These are phyloP conservation scores for Sordariomycetes sp. DNA, from an alignment of 2,329 filamentous ascomycete species.

Conservation along the genomic window DNA sequence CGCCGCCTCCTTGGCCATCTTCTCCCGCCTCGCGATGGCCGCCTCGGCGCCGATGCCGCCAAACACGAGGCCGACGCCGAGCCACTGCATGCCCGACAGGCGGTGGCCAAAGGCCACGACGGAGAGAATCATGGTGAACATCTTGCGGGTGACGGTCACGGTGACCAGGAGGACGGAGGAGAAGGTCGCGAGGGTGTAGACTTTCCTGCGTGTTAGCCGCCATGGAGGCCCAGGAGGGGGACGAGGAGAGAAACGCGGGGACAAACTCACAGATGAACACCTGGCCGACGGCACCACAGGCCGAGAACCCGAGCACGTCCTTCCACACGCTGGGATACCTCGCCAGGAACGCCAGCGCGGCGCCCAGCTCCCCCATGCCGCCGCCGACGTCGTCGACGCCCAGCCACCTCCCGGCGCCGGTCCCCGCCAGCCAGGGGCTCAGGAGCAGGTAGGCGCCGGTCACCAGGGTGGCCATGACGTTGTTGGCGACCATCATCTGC, in stretches of 20 bases:
- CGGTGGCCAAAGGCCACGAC: conserved; percentile 90
- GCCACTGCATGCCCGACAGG: conserved; percentile 81
- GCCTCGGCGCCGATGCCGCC: conserved; percentile 90
- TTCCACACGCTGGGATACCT: conserved; percentile 72
- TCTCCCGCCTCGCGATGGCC: conserved; percentile 69
- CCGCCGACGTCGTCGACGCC: conserved; percentile 51
- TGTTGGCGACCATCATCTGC: conserved; percentile 99
- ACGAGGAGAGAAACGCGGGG: not conserved
- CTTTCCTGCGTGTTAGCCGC: conserved; percentile 21
- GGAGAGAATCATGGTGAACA: conserved; percentile 97
- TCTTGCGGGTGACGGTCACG: conserved; percentile 94
- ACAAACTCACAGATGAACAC: conserved; percentile 73
- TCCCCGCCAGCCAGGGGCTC: conserved; percentile 69
- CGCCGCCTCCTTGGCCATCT: conserved; percentile 64
- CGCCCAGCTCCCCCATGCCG: conserved; percentile 63
- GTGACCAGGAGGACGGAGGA: conserved; percentile 87
- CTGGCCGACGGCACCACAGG: conserved; percentile 86
- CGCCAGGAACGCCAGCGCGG: conserved; percentile 72
- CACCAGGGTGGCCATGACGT: conserved; percentile 71
- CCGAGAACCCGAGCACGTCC: conserved; percentile 82
- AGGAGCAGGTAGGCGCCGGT: conserved; percentile 68
- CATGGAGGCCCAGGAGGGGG: not conserved
- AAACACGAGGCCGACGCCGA: conserved; percentile 87
- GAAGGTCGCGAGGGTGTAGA: conserved; percentile 89
- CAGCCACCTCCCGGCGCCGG: conserved; percentile 51